Conservation (phyloP, 2,329 filamentous ascomycete species). For the Harringtonia lauricola region DNA sequence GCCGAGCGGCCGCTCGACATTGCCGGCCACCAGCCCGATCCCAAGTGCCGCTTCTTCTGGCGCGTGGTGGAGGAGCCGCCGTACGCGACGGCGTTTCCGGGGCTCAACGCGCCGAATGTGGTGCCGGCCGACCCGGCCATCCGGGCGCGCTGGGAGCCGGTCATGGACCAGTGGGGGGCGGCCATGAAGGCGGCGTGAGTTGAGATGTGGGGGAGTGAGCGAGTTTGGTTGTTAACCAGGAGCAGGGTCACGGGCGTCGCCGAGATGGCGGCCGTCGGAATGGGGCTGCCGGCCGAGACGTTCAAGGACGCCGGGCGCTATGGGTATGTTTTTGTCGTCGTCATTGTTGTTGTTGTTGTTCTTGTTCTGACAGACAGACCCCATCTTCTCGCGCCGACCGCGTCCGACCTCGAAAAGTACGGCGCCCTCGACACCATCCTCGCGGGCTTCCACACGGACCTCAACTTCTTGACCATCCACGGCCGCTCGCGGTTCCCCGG, state of each 20-base stretch:
- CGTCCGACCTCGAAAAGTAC: constrained; percentile 45
- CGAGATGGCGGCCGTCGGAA: constrained; percentile 46
- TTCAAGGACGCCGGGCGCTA: constrained; percentile 45
- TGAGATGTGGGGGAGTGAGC: background rate
- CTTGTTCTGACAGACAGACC: constrained; percentile 26
- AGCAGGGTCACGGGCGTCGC: constrained; percentile 41
- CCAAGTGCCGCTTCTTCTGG: constrained; percentile 56
- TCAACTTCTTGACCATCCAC: constrained; percentile 56
- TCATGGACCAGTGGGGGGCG: constrained; percentile 46
- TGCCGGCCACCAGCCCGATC: constrained; percentile 42
- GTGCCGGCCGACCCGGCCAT: constrained; percentile 38
- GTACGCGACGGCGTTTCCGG: constrained; percentile 43
- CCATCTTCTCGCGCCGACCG: constrained; percentile 49
- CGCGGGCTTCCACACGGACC: constrained; percentile 52
- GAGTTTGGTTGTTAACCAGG: too few relatives aligned
- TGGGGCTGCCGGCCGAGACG: constrained; percentile 39
- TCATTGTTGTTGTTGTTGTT: background rate
- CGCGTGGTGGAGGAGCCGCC: constrained; percentile 43
- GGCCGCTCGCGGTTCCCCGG: constrained; percentile 51
- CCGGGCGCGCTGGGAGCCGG: constrained; percentile 36
- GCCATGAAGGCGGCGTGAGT: constrained; percentile 51
- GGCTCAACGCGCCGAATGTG: constrained; percentile 43
- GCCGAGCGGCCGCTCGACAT: constrained; percentile 48
- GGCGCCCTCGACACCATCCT: constrained; percentile 44
- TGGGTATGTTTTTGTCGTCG: constrained; percentile 26